These are phyloP conservation scores for Wickerhamomyces chambardii DNA, from an alignment of 805 yeast species.

Conservation along the genomic window DNA sequence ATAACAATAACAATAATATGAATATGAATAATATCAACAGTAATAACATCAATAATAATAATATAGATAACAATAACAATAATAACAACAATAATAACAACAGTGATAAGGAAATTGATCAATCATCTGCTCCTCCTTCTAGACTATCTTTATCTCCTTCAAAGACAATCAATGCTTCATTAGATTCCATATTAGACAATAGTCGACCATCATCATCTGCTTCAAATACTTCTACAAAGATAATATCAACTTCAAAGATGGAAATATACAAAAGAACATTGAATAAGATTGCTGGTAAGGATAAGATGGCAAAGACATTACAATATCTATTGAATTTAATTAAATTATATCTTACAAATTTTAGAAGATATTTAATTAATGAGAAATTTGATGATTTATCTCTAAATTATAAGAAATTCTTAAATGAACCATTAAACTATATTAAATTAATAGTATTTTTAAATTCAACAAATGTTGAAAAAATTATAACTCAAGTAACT, in stretches of 20 bases:
- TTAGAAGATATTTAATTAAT: constrained; percentile 21
- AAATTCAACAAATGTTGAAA: constrained; percentile 21
- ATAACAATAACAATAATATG: neutral
- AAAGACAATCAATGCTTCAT: neutral
- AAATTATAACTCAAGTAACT: constrained; percentile 33
- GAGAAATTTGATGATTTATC: constrained; percentile 18
- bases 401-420: constrained; percentile 17
- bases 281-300: constrained; percentile 57
- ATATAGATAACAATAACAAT: neutral
- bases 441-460: constrained; percentile 14
- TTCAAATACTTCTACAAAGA: neutral
- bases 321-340: constrained; percentile 51
- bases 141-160: neutral
- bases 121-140: neutral
- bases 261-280: constrained; percentile 45
- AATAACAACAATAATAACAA: neutral
- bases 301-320: constrained; percentile 55
- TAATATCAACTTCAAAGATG: constrained; percentile 6
- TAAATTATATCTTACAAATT: constrained; percentile 33
- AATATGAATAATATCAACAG: neutral
- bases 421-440: constrained; percentile 15
- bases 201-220: neutral
- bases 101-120: neutral
- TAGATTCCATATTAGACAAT: neutral
- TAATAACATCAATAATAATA: neutral